phyloP scores from a whole-genome alignment of 257 asterid species.

The Orobanche coerulescens region DNA sequence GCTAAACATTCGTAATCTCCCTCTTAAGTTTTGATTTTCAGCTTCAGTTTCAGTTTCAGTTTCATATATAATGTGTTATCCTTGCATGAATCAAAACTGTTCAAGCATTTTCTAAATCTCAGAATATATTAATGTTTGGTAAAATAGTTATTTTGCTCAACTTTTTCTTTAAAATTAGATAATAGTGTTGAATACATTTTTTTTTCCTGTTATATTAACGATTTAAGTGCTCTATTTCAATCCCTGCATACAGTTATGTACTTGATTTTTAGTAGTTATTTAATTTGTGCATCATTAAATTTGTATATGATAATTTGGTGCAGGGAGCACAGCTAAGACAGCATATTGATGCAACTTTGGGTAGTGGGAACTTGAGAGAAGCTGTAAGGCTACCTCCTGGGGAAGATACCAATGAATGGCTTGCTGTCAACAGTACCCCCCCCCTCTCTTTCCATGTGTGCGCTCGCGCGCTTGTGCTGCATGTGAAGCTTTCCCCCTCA shows the following conservation, averaged over 20 bases:
- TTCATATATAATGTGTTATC: neutral
- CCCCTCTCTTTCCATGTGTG: neutral
- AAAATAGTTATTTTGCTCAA: no score
- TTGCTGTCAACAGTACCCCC: conserved; percentile 13
- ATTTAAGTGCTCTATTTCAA: neutral
- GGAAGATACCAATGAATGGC: conserved; percentile 95
- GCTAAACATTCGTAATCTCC: neutral
- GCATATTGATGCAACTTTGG: conserved; percentile 93
- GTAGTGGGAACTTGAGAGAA: conserved; percentile 95
- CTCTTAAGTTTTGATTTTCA: neutral
- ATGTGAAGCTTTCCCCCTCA: neutral
- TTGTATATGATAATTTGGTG: conserved; percentile 13
- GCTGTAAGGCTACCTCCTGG: conserved; percentile 98
- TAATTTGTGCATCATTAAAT: neutral
- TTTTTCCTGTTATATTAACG: neutral
- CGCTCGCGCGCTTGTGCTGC: no score
- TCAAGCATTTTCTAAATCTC: neutral
- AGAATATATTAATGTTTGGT: neutral
- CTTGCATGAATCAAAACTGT: neutral
- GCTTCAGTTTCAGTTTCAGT: no score
- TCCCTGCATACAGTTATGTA: neutral
- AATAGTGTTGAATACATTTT: neutral
- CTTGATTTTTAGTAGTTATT: neutral
- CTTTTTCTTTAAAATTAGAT: no score
- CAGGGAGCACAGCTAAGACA: conserved; percentile 93